Base-by-base conservation (phyloP, 352 stramenopile genomes). In the Phytopythium delawarense region DNA sequence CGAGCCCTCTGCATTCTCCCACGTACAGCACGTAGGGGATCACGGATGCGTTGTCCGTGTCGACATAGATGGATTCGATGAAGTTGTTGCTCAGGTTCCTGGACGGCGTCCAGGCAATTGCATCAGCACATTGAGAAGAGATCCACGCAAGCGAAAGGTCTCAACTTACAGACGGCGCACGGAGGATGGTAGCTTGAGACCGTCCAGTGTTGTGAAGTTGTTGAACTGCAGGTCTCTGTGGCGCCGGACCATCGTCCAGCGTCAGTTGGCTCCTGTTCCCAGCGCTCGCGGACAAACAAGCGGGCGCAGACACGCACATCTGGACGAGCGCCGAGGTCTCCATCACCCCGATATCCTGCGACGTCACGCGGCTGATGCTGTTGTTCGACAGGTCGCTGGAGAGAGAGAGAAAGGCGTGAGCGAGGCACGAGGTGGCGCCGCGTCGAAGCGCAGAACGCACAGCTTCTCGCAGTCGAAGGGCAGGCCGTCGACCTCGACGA, bases 381-480 rank as follows among this genome's bases (percentile, higher is more conserved):
- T 57, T 57, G 32, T 45, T 11, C 11, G 51, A 57, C 51, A 57
- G 21, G 51, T 57, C 51, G 20, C 51, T 57, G 32, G 9, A n/a
- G 11, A 52, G 20, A 21, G 13, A 6, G 18, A 50, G n/a, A 6
- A 1, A 35, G 9, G 20, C 45, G 8, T 7, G 12, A 32, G 1
- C 15, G 42, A 48, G 42, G 7, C 34, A 12, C 2, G 7, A 39
- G 34, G 7, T 39, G 11, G 34, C 34, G 34, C 34, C 34, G 34
- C 34, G 2, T 12, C 7, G 34, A 12, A 12, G 11, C 7, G 34
- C 34, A 12, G 34, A 1, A 32, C 51, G 32, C 13, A 57, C 51
- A 57, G 32, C 32, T 34, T 57, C 20, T 57, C 51, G 32, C 51
- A 57, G 32, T 57, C 51, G 30, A 57, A 57, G 30, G 51, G 51